These are phyloP conservation scores for Boletus sp. DNA, from an alignment of 768 basidiomycete species.

Conservation along the genomic window DNA sequence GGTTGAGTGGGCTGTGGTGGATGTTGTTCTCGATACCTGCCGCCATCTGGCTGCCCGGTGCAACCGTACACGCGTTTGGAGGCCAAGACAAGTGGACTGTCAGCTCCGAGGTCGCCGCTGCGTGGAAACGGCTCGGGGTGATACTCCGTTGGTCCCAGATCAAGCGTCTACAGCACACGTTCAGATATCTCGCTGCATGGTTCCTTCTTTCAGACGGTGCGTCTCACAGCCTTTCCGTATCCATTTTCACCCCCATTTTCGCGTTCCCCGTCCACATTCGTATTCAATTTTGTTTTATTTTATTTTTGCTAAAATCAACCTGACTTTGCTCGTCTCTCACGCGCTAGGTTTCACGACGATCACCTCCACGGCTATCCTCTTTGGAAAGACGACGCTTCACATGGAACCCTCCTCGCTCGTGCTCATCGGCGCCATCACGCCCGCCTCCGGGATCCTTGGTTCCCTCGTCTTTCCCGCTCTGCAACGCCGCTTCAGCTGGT, in stretches of 20 bases:
- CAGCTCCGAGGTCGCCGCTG: slow-evolving; percentile 50
- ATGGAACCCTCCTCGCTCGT: slow-evolving; percentile 79
- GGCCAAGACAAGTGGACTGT: slow-evolving; percentile 40
- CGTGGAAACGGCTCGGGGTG: slow-evolving; percentile 72
- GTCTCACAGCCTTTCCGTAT: slow-evolving; percentile 14
- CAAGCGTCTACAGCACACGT: slow-evolving; percentile 73
- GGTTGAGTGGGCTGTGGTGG: slow-evolving; percentile 88
- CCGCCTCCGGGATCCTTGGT: slow-evolving; percentile 74
- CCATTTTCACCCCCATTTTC: background rate
- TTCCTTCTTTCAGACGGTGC: slow-evolving; percentile 89
- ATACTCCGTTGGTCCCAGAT: slow-evolving; percentile 78
- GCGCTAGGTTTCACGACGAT: slow-evolving; percentile 82
- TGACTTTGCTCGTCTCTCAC: no score
- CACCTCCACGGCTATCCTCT: slow-evolving; percentile 87
- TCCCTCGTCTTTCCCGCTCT: slow-evolving; percentile 78
- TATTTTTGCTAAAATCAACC: no score
- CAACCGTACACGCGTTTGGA: background rate
- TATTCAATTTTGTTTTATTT: no score
- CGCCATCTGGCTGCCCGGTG: slow-evolving; percentile 64
- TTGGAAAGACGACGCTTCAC: slow-evolving; percentile 82
- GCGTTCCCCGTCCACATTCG: background rate
- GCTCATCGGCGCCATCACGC: slow-evolving; percentile 75
- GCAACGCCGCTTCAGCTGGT: slow-evolving; percentile 61
- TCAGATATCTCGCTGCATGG: slow-evolving; percentile 89
- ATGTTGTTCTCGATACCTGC: slow-evolving; percentile 76